Conservation (phyloP, 805 yeast species). For the Pichia paraexigua region DNA sequence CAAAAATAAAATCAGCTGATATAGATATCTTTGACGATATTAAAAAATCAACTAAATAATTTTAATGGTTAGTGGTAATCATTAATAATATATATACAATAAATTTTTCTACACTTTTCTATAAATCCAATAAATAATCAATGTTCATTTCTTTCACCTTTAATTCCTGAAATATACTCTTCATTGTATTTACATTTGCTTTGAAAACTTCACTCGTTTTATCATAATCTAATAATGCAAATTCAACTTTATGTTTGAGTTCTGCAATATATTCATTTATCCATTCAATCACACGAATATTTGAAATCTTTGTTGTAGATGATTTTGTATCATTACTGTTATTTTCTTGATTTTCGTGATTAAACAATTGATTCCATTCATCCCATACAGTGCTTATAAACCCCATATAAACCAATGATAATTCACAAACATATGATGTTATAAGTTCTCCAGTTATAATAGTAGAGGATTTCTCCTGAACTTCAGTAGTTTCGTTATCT, state of each 20-base stretch:
- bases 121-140: conserved; percentile 46
- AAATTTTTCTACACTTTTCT: not conserved
- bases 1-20: conserved; percentile 4
- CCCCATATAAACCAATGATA: conserved; percentile 10
- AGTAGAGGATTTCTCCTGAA: not conserved
- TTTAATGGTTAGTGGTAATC: conserved; percentile 4
- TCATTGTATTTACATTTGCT: conserved; percentile 46
- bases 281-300: conserved; percentile 59
- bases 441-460: conserved; percentile 3
- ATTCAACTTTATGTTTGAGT: conserved; percentile 51
- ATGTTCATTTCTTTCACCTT: conserved; percentile 64
- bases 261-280: conserved; percentile 53
- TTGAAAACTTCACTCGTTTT: conserved; percentile 43
- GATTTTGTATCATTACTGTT: not conserved
- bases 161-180: conserved; percentile 53
- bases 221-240: conserved; percentile 60
- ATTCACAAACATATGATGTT: conserved; percentile 7
- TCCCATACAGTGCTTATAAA: conserved; percentile 5
- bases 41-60: not conserved
- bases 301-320: not conserved
- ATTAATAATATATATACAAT: too few species aligned
- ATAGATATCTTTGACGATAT: conserved; percentile 10
- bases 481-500: not conserved
- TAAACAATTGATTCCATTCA: conserved; percentile 6
- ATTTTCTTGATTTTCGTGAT: not conserved